phyloP scores from a whole-genome alignment of 768 basidiomycete genomes.

The Mycena galericulata region DNA sequence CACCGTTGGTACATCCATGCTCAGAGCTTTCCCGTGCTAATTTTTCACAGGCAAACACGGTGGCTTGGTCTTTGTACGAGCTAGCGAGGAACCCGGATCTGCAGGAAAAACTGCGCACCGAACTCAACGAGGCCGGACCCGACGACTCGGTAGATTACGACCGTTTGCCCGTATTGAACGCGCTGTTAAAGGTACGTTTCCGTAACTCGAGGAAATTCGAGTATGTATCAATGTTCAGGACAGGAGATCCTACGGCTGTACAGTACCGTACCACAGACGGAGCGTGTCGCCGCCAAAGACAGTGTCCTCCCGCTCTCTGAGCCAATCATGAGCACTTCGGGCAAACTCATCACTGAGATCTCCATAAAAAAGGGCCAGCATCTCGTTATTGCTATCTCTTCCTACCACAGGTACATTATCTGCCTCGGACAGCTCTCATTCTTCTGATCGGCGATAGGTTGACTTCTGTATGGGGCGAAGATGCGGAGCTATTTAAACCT shows the following conservation, averaged over 20 bases:
- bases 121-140: conserved; percentile 38
- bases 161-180: conserved; percentile 28
- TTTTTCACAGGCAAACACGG: conserved; percentile 27
- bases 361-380: conserved; percentile 62
- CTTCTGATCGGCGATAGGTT: not conserved
- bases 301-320: conserved; percentile 68
- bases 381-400: conserved; percentile 57
- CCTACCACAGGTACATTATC: conserved; percentile 52
- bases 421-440: not conserved
- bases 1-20: conserved; percentile 16
- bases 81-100: conserved; percentile 43
- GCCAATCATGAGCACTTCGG: conserved; percentile 59
- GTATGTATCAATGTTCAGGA: not conserved
- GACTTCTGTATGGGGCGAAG: conserved; percentile 32
- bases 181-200: conserved; percentile 24
- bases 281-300: conserved; percentile 54
- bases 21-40: not conserved
- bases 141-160: conserved; percentile 29
- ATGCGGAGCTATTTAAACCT: conserved; percentile 28
- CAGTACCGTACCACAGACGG: conserved; percentile 32
- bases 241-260: conserved; percentile 32
- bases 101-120: conserved; percentile 44
- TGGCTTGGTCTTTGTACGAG: conserved; percentile 47
- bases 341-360: conserved; percentile 58
- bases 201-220: not conserved